Evolutionary conservation across 2,329 filamentous ascomycete species (phyloP).

Genomic region (Zasmidium angulare): DNA sequence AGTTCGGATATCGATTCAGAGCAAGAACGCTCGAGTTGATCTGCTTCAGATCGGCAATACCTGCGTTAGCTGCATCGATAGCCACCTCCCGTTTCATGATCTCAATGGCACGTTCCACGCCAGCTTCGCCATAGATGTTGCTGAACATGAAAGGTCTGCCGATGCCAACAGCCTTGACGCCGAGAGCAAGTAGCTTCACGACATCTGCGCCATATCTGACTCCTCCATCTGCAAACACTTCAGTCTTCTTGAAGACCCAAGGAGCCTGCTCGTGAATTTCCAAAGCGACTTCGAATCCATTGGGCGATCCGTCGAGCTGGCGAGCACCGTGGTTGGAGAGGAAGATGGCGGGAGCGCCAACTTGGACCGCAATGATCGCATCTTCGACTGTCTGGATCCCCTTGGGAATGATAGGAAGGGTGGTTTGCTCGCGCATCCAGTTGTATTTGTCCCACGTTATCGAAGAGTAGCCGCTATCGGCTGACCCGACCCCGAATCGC

Average conservation of each 20-base stretch:
- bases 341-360: slow-evolving; percentile 49
- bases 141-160: slow-evolving; percentile 54
- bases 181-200: slow-evolving; percentile 42
- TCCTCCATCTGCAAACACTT: slow-evolving; percentile 42
- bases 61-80: slow-evolving; percentile 22
- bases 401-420: slow-evolving; percentile 41
- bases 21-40: slow-evolving; percentile 8
- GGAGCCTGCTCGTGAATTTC: slow-evolving; percentile 64
- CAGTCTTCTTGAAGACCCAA: slow-evolving; percentile 39
- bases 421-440: slow-evolving; percentile 38
- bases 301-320: slow-evolving; percentile 57
- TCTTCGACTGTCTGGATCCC: slow-evolving; percentile 44
- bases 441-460: slow-evolving; percentile 70
- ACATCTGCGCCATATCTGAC: slow-evolving; percentile 41
- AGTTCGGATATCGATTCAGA: background rate
- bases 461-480: slow-evolving; percentile 56
- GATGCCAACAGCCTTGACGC: slow-evolving; percentile 45
- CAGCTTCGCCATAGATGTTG: slow-evolving; percentile 58
- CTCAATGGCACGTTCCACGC: slow-evolving; percentile 53
- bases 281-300: slow-evolving; percentile 71
- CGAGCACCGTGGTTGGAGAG: slow-evolving; percentile 56
- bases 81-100: slow-evolving; percentile 53
- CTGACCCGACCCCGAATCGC: slow-evolving; percentile 59
- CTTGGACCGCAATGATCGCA: slow-evolving; percentile 39
- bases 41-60: slow-evolving; percentile 19